phyloP scores from a whole-genome alignment of 345 rosid species.

The Leavenworthia alabamica region DNA sequence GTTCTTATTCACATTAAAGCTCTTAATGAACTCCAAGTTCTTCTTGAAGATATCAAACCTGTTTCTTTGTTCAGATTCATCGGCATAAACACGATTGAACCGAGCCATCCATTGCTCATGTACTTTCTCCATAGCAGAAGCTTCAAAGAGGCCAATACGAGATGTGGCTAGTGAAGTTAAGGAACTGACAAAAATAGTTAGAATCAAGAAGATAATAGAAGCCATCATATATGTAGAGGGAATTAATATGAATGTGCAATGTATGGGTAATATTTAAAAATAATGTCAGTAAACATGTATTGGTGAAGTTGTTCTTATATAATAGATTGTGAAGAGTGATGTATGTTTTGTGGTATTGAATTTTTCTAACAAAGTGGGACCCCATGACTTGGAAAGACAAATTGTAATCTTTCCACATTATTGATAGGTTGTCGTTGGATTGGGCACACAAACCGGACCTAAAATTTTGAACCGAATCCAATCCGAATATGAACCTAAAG shows the following conservation, averaged over 20 bases:
- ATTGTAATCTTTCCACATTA: neutral
- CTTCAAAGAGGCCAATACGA: conserved; percentile 23
- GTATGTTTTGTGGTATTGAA: conserved; percentile 2
- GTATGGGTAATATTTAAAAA: neutral
- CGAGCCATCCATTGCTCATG: conserved; percentile 41
- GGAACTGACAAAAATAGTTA: neutral
- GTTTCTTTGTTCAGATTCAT: conserved; percentile 27
- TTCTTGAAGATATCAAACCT: conserved; percentile 38
- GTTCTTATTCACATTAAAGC: conserved; percentile 30
- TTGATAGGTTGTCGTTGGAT: neutral
- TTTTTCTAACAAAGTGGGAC: neutral
- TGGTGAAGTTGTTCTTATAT: conserved; percentile 2
- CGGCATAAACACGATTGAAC: conserved; percentile 30
- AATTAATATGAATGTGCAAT: neutral
- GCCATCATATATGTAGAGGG: neutral
- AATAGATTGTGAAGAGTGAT: neutral
- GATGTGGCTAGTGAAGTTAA: conserved; percentile 8
- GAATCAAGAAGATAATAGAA: conserved; percentile 4
- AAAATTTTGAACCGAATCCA: too few relatives aligned
- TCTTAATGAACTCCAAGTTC: conserved; percentile 37
- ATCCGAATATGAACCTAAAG: too few relatives aligned
- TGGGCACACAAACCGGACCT: too few relatives aligned
- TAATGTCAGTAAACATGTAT: neutral
- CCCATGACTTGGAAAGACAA: neutral
- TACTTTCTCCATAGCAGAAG: conserved; percentile 25